Conservation (phyloP, 371 early-diverging fungal species). For the Haplosporangium sp. region DNA sequence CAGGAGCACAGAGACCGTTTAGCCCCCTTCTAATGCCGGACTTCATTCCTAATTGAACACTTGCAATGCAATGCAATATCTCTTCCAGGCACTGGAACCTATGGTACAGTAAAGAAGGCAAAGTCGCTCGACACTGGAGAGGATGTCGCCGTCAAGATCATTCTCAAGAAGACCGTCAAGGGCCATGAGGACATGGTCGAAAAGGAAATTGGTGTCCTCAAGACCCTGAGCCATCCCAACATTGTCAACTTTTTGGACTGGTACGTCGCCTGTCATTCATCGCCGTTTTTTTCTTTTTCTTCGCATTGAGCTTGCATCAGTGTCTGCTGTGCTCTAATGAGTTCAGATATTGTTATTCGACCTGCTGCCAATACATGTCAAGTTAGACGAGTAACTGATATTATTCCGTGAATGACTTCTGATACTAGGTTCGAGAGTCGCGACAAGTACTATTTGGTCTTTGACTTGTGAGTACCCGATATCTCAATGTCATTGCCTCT, state of each 20-base stretch:
- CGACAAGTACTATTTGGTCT: conserved; percentile 90
- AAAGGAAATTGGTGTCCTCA: conserved; percentile 78
- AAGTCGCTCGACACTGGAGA: conserved; percentile 63
- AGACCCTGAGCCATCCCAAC: conserved; percentile 80
- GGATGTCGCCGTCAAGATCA: conserved; percentile 84
- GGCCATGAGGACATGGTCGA: conserved; percentile 80
- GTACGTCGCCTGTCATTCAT: conserved; percentile 57
- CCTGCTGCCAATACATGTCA: too few relatives aligned
- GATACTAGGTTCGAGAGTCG: conserved; percentile 59
- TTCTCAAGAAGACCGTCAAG: conserved; percentile 74
- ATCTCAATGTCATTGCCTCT: not conserved
- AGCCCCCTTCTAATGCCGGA: not conserved
- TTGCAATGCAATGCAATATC: not conserved
- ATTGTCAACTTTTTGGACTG: conserved; percentile 86
- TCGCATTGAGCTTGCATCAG: too few relatives aligned
- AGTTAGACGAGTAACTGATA: too few relatives aligned
- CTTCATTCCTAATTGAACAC: not conserved
- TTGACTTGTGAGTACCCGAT: conserved; percentile 73
- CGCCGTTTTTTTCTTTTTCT: not conserved
- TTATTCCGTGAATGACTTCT: too few relatives aligned
- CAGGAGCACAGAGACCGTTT: not conserved
- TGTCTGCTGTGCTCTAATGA: too few relatives aligned
- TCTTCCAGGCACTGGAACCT: conserved; percentile 75
- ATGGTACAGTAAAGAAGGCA: conserved; percentile 80
- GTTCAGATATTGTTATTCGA: too few relatives aligned